Conservation (phyloP, 2,329 filamentous ascomycete genomes). For the Chaetothyriales sp. region DNA sequence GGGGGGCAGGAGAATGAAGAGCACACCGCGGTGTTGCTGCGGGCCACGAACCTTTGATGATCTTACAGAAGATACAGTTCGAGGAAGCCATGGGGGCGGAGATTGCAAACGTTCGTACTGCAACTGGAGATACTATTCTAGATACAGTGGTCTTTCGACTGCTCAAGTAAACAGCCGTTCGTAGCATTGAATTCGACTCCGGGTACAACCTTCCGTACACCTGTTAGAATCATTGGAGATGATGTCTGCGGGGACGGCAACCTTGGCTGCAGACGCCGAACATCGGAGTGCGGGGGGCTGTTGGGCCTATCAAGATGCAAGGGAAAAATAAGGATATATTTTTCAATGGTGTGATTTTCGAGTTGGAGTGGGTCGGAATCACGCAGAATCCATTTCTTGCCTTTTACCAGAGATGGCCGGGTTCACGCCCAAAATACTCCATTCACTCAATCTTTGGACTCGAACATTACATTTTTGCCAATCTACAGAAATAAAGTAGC, state of each 20-base stretch:
- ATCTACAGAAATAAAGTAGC: no score
- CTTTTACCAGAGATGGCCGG: conserved; percentile 72
- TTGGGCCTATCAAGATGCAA: no score
- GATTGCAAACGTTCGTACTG: neutral
- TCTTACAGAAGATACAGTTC: conserved; percentile 93
- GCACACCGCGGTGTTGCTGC: neutral
- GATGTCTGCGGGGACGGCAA: neutral
- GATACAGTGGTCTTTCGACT: neutral
- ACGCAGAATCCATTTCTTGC: conserved; percentile 61
- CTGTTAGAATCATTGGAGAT: neutral
- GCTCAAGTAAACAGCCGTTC: neutral
- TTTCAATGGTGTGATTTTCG: neutral
- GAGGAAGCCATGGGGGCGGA: conserved; percentile 22
- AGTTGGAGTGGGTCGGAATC: conserved; percentile 55
- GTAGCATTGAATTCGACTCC: neutral
- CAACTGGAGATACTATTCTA: neutral
- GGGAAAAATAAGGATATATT: conserved; percentile 15
- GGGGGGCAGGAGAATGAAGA: no score
- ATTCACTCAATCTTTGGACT: conserved; percentile 46
- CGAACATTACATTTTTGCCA: neutral
- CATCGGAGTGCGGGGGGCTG: neutral
- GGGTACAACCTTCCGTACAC: neutral
- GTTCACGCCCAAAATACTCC: conserved; percentile 47
- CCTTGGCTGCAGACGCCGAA: neutral
- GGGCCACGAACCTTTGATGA: conserved; percentile 62